Evolutionary conservation across 768 basidiomycete genomes (phyloP).

Genomic region (Mycena pura): DNA sequence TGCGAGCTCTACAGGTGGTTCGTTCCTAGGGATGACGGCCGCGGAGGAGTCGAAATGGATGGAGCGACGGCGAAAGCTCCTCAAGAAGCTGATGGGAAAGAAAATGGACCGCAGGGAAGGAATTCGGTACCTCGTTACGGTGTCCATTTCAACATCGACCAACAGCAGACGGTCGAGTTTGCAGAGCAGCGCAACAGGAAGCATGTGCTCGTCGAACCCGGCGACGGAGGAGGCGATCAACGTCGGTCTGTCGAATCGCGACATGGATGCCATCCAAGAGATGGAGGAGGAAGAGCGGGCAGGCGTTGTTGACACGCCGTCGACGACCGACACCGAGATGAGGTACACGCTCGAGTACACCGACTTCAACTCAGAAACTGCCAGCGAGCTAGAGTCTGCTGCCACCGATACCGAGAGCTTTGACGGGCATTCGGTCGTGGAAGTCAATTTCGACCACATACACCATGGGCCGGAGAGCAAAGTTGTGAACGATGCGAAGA

Average conservation of each 20-base stretch:
- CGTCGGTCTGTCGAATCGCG: conserved; percentile 8
- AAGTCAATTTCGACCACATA: conserved; percentile 3
- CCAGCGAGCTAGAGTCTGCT: conserved; percentile 11
- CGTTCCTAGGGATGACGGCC: conserved; percentile 22
- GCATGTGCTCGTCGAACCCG: conserved; percentile 20
- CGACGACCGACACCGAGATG: neutral
- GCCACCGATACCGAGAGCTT: conserved; percentile 18
- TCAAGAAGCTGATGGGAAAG: conserved; percentile 19
- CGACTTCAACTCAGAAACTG: conserved; percentile 12
- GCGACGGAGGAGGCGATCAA: conserved; percentile 20
- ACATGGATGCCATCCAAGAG: conserved; percentile 19
- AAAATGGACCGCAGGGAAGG: conserved; percentile 21
- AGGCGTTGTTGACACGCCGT: neutral
- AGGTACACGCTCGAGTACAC: conserved; percentile 15
- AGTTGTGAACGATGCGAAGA: neutral
- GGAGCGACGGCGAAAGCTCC: conserved; percentile 15
- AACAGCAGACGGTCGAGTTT: neutral
- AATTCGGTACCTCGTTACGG: conserved; percentile 13
- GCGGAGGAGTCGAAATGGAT: conserved; percentile 25
- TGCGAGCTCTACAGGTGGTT: conserved; percentile 9
- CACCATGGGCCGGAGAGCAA: no score
- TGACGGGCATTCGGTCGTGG: conserved; percentile 1
- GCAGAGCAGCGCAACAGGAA: neutral
- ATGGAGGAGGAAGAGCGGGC: conserved; percentile 19
- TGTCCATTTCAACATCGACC: neutral